phyloP scores from a whole-genome alignment of 208 protist genomes.

The Trypanosomatidae sp. region DNA sequence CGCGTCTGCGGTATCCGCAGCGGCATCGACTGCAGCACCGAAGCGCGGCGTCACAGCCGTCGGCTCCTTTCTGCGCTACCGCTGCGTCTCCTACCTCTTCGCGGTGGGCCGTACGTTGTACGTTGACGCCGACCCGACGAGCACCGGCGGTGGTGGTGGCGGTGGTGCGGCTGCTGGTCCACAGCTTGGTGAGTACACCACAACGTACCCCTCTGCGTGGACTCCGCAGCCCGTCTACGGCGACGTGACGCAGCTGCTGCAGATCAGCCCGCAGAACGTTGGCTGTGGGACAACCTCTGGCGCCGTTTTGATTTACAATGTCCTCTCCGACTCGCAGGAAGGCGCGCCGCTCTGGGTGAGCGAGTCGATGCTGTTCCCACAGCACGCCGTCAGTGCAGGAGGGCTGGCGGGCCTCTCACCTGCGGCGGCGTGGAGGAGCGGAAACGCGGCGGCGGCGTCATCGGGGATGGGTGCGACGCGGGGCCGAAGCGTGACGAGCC shows the following conservation, averaged over 20 bases:
- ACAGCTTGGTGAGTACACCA: constrained; percentile 66
- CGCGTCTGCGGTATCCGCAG: neutral
- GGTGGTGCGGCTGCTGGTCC: constrained; percentile 6
- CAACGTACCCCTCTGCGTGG: constrained; percentile 56
- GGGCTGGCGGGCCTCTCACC: no score
- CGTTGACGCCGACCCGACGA: no score
- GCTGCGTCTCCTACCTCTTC: constrained; percentile 68
- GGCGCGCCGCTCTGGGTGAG: constrained; percentile 64
- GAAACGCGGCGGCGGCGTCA: no score
- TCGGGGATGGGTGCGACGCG: no score
- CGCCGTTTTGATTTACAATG: constrained; percentile 76
- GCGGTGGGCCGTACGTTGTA: constrained; percentile 42
- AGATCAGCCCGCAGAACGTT: constrained; percentile 55
- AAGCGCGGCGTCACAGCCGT: constrained; percentile 62
- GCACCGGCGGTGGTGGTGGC: neutral
- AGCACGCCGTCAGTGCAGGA: neutral
- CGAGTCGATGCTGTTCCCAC: constrained; percentile 29
- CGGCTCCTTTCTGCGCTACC: constrained; percentile 64
- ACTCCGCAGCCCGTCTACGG: constrained; percentile 45
- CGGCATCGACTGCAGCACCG: neutral
- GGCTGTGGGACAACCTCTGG: constrained; percentile 69
- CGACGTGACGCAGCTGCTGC: constrained; percentile 44
- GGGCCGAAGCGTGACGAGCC: no score
- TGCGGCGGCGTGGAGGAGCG: no score
- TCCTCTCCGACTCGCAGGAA: constrained; percentile 70